A percentile compares a stretch with the other conserved stretches of the same genome.
Evolutionary conservation across 2,329 filamentous ascomycete species (phyloP).

Genomic region (Botrytis galanthina): DNA sequence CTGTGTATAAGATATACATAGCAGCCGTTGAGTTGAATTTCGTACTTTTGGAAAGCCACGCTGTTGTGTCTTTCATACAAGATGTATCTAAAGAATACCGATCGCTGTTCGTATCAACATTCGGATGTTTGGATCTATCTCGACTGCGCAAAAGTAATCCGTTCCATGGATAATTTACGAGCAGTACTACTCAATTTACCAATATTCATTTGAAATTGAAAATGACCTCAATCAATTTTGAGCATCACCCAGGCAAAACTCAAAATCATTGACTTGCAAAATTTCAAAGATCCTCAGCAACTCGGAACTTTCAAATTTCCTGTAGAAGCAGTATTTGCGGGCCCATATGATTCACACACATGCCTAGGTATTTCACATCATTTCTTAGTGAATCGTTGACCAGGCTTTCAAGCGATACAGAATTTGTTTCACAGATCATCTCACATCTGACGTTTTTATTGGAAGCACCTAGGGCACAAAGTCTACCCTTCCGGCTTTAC

Average conservation of each 20-base stretch:
- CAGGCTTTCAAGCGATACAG: fast-evolving
- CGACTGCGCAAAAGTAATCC: not conserved
- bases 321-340: not conserved
- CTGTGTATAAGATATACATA: not conserved
- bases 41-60: not conserved
- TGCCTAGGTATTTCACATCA: no score
- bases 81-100: not conserved
- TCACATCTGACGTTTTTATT: not conserved
- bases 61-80: not conserved
- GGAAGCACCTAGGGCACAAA: not conserved
- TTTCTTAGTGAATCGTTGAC: not conserved
- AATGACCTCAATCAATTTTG: not conserved
- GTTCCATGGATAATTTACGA: fast-evolving
- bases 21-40: not conserved
- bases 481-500: not conserved
- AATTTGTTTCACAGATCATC: not conserved
- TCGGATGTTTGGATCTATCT: not conserved
- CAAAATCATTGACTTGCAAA: not conserved
- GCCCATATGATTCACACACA: not conserved
- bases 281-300: not conserved
- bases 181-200: not conserved
- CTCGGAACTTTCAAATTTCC: not conserved
- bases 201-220: not conserved
- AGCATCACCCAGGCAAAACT: not conserved
- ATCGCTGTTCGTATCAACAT: not conserved